phyloP scores from a whole-genome alignment of 805 yeast genomes.

The Gaillardinia entomophila region DNA sequence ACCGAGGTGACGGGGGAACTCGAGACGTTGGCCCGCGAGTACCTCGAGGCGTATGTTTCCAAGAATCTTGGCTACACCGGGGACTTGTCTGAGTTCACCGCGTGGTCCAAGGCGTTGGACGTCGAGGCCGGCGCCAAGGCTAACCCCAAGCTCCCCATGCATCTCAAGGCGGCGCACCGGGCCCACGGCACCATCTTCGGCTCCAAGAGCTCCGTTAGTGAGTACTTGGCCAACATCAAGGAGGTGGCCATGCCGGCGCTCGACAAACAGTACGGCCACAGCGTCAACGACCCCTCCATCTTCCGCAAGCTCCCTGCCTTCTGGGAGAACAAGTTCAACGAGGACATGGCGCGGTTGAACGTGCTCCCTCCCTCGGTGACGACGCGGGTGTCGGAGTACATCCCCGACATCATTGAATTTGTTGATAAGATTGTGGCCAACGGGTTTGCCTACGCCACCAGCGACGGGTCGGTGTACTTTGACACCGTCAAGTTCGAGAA shows the following conservation, averaged over 20 bases:
- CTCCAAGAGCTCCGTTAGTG: conserved; percentile 18
- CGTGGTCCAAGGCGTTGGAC: conserved; percentile 51
- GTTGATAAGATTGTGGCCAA: conserved; percentile 69
- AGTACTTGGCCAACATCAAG: conserved; percentile 49
- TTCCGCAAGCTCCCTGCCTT: conserved; percentile 77
- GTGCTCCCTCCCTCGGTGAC: conserved; percentile 81
- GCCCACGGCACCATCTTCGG: conserved; percentile 45
- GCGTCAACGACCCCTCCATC: conserved; percentile 78
- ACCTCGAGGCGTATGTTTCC: conserved; percentile 44
- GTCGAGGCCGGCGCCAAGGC: conserved; percentile 42
- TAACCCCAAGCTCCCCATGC: conserved; percentile 87
- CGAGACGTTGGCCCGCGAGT: conserved; percentile 30
- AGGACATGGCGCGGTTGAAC: conserved; percentile 80
- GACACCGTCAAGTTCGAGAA: conserved; percentile 80
- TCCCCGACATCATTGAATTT: conserved; percentile 83
- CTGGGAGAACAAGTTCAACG: conserved; percentile 84
- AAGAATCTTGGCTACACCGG: conserved; percentile 47
- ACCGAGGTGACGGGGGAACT: conserved; percentile 29
- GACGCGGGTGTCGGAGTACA: conserved; percentile 92
- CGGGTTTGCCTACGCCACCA: conserved; percentile 79
- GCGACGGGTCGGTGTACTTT: conserved; percentile 94
- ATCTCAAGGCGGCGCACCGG: conserved; percentile 52
- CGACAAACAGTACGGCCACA: conserved; percentile 66
- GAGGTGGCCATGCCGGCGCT: conserved; percentile 71
- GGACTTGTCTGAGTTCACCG: conserved; percentile 31